Evolutionary conservation across 78 protist genomes (phyloP).

Genomic region (Dictyostelium firmibasis): DNA sequence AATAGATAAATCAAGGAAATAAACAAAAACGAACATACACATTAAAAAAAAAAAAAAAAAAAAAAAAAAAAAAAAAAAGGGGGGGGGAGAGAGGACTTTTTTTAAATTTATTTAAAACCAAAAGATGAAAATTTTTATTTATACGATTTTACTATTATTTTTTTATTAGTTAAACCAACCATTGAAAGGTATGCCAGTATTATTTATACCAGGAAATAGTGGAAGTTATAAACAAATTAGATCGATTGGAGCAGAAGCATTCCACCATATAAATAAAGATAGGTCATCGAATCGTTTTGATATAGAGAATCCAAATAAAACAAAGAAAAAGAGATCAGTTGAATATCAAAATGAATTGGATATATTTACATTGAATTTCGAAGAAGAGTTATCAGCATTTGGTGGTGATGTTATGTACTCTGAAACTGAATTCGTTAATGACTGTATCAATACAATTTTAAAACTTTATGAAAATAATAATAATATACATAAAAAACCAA

Average conservation of each 20-base stretch:
- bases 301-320: slow-evolving; percentile 46
- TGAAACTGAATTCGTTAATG: slow-evolving; percentile 74
- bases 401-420: slow-evolving; percentile 79
- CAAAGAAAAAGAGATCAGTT: background rate
- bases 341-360: slow-evolving; percentile 71
- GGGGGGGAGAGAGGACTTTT: no score
- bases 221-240: slow-evolving; percentile 80
- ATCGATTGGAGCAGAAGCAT: slow-evolving; percentile 71
- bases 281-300: background rate
- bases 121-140: background rate
- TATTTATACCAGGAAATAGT: slow-evolving; percentile 80
- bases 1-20: background rate
- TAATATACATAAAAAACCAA: slow-evolving; percentile 20
- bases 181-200: slow-evolving; percentile 67
- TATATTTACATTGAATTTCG: slow-evolving; percentile 72
- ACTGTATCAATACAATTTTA: slow-evolving; percentile 62
- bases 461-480: slow-evolving; percentile 28
- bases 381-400: slow-evolving; percentile 82
- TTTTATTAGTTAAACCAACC: background rate
- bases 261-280: background rate
- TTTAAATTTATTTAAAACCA: no score
- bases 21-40: no score
- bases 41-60: no score
- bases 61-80: no score
- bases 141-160: background rate